Conservation (phyloP, 257 asterid species). For the Avicennia marina region DNA sequence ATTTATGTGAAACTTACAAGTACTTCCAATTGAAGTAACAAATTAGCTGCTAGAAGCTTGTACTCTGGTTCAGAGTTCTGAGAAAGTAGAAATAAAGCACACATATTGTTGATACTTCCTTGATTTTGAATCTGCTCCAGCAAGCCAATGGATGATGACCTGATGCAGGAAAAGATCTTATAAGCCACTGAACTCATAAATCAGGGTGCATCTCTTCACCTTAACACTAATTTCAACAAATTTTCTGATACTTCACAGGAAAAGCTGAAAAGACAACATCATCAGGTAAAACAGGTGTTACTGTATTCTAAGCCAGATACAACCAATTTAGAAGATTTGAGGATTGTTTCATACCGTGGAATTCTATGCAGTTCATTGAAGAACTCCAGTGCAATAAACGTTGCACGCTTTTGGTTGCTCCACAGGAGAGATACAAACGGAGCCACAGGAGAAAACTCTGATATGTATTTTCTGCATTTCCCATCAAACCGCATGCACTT, state of each 20-base stretch:
- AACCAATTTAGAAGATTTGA: neutral
- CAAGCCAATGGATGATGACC: constrained; percentile 56
- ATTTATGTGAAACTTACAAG: constrained; percentile 43
- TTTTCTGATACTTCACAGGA: too few relatives aligned
- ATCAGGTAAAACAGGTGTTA: too few relatives aligned
- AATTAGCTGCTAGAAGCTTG: constrained; percentile 74
- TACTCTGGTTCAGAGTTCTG: constrained; percentile 56
- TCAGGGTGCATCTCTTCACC: too few relatives aligned
- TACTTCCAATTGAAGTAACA: constrained; percentile 71
- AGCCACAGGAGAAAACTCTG: constrained; percentile 41
- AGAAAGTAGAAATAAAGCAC: constrained; percentile 48
- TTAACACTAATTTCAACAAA: too few relatives aligned
- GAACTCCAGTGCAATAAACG: constrained; percentile 56
- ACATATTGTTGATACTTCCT: constrained; percentile 50
- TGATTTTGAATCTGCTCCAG: constrained; percentile 65
- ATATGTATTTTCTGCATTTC: constrained; percentile 56
- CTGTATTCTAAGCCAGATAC: too few relatives aligned
- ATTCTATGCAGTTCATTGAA: constrained; percentile 68
- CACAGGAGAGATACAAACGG: constrained; percentile 56
- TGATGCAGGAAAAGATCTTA: constrained; percentile 23
- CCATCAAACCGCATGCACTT: constrained; percentile 76
- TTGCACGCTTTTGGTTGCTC: constrained; percentile 64
- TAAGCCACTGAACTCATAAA: constrained; percentile 1
- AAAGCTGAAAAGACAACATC: too few relatives aligned
- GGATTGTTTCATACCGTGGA: constrained; percentile 47